Evolutionary conservation across 2,329 filamentous ascomycete species (phyloP).

Genomic region (Fusarium longipes): DNA sequence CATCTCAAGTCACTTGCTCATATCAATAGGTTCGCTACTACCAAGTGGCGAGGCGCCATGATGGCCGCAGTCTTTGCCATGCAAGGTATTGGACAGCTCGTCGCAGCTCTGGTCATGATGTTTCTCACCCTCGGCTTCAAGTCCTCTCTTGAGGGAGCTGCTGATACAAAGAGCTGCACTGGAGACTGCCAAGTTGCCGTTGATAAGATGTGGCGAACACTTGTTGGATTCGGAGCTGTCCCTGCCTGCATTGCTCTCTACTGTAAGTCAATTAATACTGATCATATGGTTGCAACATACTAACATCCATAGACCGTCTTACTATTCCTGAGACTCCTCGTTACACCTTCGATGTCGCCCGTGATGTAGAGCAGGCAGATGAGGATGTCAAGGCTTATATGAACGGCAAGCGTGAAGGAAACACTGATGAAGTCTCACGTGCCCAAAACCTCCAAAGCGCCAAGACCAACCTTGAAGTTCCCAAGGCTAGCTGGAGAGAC

Average conservation of each 20-base stretch:
- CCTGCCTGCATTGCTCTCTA: constrained; percentile 85
- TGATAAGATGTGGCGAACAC: constrained; percentile 87
- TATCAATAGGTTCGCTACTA: constrained; percentile 71
- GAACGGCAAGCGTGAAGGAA: constrained; percentile 69
- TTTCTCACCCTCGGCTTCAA: constrained; percentile 80
- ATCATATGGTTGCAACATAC: not conserved
- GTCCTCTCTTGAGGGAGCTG: constrained; percentile 65
- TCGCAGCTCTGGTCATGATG: constrained; percentile 78
- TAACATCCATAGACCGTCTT: constrained; percentile 62
- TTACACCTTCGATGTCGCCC: constrained; percentile 85
- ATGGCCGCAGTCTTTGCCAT: constrained; percentile 89
- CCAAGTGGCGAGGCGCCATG: constrained; percentile 87
- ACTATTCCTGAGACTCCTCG: constrained; percentile 90
- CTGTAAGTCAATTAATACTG: constrained; percentile 54
- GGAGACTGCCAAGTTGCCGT: constrained; percentile 60
- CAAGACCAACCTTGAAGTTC: constrained; percentile 67
- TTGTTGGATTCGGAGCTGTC: constrained; percentile 84
- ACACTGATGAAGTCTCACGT: constrained; percentile 75
- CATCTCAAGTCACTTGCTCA: not conserved
- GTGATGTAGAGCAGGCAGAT: constrained; percentile 78
- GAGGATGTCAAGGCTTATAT: constrained; percentile 82
- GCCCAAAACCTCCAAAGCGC: constrained; percentile 66
- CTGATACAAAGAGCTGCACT: constrained; percentile 64
- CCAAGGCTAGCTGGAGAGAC: constrained; percentile 78
- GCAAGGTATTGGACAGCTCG: constrained; percentile 86